Evolutionary conservation across 2,329 filamentous ascomycete species (phyloP).

Genomic region (Cercospora janseana): DNA sequence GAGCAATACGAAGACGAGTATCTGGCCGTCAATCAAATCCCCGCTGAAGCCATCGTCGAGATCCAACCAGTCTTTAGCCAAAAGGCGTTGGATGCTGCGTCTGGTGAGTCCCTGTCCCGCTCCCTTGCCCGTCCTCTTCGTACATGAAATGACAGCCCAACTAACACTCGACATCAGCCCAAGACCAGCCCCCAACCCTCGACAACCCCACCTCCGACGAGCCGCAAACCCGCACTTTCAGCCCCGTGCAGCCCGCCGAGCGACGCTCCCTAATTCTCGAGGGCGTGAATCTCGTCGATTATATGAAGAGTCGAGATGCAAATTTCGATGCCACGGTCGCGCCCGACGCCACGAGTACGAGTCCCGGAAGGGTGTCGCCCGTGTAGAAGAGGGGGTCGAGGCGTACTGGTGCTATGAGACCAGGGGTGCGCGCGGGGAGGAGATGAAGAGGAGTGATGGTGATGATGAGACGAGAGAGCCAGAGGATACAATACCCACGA

Average conservation of each 20-base stretch:
- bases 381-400: no score
- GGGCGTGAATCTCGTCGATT: neutral
- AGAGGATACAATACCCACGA: no score
- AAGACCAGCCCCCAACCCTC: neutral
- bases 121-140: neutral
- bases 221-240: conserved; percentile 4
- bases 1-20: conserved; percentile 18
- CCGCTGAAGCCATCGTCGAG: conserved; percentile 16
- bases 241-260: conserved; percentile 1
- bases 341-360: no score
- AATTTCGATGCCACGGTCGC: no score
- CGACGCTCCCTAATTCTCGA: conserved; percentile 8
- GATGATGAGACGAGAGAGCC: no score
- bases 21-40: conserved; percentile 17
- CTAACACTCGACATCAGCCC: neutral
- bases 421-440: no score
- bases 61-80: neutral
- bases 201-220: neutral
- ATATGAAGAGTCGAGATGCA: neutral
- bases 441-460: no score
- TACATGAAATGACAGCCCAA: neutral
- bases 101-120: neutral
- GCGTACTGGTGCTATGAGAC: no score
- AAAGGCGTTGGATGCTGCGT: conserved; percentile 5
- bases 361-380: no score